phyloP scores from a whole-genome alignment of 2,329 filamentous ascomycete species.

The Microdochium bolleyi region DNA sequence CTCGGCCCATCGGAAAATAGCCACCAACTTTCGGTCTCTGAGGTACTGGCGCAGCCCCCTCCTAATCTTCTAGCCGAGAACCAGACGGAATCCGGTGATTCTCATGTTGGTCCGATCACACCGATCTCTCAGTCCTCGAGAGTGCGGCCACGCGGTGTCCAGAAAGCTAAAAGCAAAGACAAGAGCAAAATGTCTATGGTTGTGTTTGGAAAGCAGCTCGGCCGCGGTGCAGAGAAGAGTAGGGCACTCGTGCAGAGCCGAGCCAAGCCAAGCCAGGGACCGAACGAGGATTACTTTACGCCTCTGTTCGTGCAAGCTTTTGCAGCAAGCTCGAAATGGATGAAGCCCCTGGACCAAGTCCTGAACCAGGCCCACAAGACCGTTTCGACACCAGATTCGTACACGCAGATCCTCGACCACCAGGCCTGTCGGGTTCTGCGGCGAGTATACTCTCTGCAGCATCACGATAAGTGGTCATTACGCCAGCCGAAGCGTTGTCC shows the following conservation, averaged over 20 bases:
- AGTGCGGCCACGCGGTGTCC: constrained; percentile 20
- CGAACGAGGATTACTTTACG: constrained; percentile 56
- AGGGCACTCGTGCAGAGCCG: constrained; percentile 26
- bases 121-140: constrained; percentile 19
- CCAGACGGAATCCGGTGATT: constrained; percentile 8
- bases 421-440: constrained; percentile 83
- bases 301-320: constrained; percentile 54
- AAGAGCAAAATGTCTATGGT: constrained; percentile 67
- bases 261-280: constrained; percentile 32
- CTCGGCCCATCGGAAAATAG: neutral
- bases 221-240: constrained; percentile 38
- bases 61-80: constrained; percentile 2
- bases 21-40: constrained; percentile 13
- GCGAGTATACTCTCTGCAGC: constrained; percentile 83
- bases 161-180: constrained; percentile 45
- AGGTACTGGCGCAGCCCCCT: constrained; percentile 17
- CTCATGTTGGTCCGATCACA: constrained; percentile 14
- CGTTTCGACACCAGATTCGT: constrained; percentile 75
- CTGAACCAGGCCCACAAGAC: constrained; percentile 83
- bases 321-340: constrained; percentile 46
- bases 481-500: constrained; percentile 78
- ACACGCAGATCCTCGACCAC: constrained; percentile 74
- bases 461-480: constrained; percentile 86
- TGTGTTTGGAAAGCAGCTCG: constrained; percentile 64
- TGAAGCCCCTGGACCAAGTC: constrained; percentile 61